Base-by-base conservation (phyloP, 2,329 filamentous ascomycete genomes). In the Epichloe glyceriae region DNA sequence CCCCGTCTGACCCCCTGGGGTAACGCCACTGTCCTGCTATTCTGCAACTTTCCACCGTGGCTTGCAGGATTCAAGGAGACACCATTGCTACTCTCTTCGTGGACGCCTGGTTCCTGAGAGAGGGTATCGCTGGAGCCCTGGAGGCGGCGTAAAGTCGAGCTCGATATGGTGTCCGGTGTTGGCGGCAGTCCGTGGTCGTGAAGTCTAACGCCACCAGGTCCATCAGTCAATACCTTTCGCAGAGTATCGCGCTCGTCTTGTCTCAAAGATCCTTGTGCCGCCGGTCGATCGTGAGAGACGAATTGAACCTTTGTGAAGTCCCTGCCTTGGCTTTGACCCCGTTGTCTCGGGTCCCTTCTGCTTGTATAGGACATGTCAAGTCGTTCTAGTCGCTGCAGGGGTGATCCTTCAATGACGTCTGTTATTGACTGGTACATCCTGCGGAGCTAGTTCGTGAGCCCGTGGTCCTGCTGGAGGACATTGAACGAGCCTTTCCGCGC, bases 141-240 rank as follows among this genome's bases (percentile, higher is more conserved):
- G 52, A 71, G 74, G 14, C 70, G 68, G 5, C 71, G 68, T 35
- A 81, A 65, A 0, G 75, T 78, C 2, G 74, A 74, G 2, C 75
- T 78, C 1, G 78, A 78, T 19, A 80, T 75, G 0, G 78, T 81
- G 55, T 81, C 78, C 0, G 78, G 78, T 0, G 78, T 81, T 0
- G 78, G 78, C 10, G 78, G 78, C 2, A 80, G 64, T 17, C 63
- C 64, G 17, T 73, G 70, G 5, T 71, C 67, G 49, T 70, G 66
- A 2, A 70, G 53, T 57, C 67, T 64, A 39, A 68, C 71, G 54
- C 64, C 66, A 54, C 58, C 67, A 53, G 51, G 67, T 59, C 67
- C 68, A 33, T 75, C 72, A 0, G 75, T 79, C 33, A 72, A 58
- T 6, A 79, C 76, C 41, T 64, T 70, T 10, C 74, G 68, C 12